Percentiles rank a stretch among this genome's conserved stretches.
Conservation (phyloP, 1,284 basidiomycete species). For the Cutaneotrichosporon arboriforme region DNA sequence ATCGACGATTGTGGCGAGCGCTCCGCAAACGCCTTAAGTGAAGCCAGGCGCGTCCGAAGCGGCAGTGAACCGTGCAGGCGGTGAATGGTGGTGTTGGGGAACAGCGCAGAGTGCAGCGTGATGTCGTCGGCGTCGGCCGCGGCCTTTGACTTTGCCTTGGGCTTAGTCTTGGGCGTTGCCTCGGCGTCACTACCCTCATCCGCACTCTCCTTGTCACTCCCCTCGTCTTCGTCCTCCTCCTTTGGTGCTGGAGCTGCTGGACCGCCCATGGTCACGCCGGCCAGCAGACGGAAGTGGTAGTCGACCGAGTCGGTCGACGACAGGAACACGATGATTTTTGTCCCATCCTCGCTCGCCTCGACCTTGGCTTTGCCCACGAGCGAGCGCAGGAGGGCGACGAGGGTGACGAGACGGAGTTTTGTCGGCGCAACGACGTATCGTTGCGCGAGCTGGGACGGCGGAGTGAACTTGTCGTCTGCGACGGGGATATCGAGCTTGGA, state of each 20-base stretch:
- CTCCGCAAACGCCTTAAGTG: constrained; percentile 72
- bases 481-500: constrained; percentile 5
- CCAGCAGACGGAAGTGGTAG: constrained; percentile 89
- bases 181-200: constrained; percentile 35
- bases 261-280: constrained; percentile 66
- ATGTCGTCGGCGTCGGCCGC: constrained; percentile 49
- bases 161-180: constrained; percentile 13
- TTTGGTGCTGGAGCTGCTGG: constrained; percentile 31
- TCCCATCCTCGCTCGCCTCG: constrained; percentile 31
- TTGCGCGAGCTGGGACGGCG: constrained; percentile 90
- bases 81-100: constrained; percentile 76
- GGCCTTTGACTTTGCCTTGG: constrained; percentile 16
- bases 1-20: constrained; percentile 54
- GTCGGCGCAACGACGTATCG: constrained; percentile 88
- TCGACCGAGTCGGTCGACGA: constrained; percentile 97
- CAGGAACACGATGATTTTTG: constrained; percentile 83
- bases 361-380: constrained; percentile 55
- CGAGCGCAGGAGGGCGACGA: constrained; percentile 75
- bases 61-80: constrained; percentile 92
- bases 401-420: constrained; percentile 84
- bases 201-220: constrained; percentile 27
- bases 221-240: constrained; percentile 21
- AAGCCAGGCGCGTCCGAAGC: constrained; percentile 71
- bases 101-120: constrained; percentile 63
- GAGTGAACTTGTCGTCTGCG: constrained; percentile 64